Evolutionary conservation across 2,329 filamentous ascomycete genomes (phyloP).

Genomic region (Fonsecaea multimorphosa): DNA sequence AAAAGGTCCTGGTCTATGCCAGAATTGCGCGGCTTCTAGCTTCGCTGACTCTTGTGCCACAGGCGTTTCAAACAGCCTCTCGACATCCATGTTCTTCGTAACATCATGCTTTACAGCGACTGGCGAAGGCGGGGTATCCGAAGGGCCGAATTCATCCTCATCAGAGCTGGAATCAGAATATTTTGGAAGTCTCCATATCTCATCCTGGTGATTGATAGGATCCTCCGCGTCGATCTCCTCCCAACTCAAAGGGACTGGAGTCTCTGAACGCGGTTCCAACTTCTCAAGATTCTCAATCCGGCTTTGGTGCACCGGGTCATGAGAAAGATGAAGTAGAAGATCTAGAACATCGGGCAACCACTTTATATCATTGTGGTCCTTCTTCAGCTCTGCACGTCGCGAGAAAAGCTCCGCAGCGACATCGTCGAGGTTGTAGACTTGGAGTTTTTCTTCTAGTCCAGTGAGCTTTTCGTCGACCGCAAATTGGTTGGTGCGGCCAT

Average conservation of each 20-base stretch:
- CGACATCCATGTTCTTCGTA: slow-evolving; percentile 13
- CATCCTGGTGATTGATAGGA: slow-evolving; percentile 69
- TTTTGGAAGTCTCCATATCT: slow-evolving; percentile 73
- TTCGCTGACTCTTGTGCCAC: slow-evolving; percentile 34
- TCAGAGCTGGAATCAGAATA: slow-evolving; percentile 66
- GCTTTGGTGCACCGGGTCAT: slow-evolving; percentile 75
- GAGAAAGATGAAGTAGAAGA: slow-evolving; percentile 79
- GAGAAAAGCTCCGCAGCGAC: slow-evolving; percentile 72
- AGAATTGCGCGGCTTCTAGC: slow-evolving; percentile 56
- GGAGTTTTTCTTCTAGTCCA: slow-evolving; percentile 85
- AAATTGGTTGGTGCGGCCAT: slow-evolving; percentile 75
- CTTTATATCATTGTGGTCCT: slow-evolving; percentile 51
- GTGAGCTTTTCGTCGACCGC: slow-evolving; percentile 69
- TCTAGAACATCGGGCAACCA: slow-evolving; percentile 82
- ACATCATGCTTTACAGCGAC: slow-evolving; percentile 19
- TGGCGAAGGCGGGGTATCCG: slow-evolving; percentile 27
- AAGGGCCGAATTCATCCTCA: slow-evolving; percentile 38
- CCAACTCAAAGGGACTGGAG: slow-evolving; percentile 69
- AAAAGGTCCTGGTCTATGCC: slow-evolving; percentile 43
- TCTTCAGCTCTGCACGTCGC: slow-evolving; percentile 66
- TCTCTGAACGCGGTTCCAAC: slow-evolving; percentile 56
- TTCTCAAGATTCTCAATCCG: slow-evolving; percentile 67
- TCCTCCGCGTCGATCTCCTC: slow-evolving; percentile 78
- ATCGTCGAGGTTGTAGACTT: slow-evolving; percentile 77
- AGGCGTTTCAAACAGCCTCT: slow-evolving; percentile 29